These are phyloP conservation scores for Teunomyces pallodes DNA, from an alignment of 805 yeast species.

Conservation along the genomic window DNA sequence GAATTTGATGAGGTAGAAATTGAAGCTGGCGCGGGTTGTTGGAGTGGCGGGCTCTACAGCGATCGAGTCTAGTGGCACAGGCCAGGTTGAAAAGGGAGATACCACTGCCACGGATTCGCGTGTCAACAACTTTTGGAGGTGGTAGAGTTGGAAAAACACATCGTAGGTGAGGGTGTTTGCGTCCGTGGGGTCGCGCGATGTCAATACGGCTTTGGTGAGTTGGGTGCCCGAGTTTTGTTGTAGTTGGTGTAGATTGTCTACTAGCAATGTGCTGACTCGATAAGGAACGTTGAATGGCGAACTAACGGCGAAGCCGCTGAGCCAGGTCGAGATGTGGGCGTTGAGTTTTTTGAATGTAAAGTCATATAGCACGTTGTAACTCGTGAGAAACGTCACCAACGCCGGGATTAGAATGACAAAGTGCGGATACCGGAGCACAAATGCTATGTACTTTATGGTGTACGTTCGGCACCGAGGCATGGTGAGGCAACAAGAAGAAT, in stretches of 20 bases:
- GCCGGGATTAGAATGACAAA: conserved; percentile 30
- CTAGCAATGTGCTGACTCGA: neutral
- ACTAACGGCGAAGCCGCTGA: neutral
- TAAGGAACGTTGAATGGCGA: conserved; percentile 1
- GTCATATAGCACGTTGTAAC: conserved; percentile 37
- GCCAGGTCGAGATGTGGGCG: conserved; percentile 14
- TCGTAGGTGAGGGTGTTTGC: conserved; percentile 12
- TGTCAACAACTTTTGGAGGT: conserved; percentile 6
- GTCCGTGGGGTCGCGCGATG: neutral
- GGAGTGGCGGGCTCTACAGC: neutral
- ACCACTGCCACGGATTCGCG: neutral
- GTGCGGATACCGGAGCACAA: conserved; percentile 26
- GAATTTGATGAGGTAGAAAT: conserved; percentile 13
- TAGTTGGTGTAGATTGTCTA: neutral
- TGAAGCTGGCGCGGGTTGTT: conserved; percentile 2
- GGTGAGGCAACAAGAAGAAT: neutral
- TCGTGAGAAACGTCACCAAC: conserved; percentile 27
- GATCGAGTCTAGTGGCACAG: neutral
- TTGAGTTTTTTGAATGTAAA: conserved; percentile 26
- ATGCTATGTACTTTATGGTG: conserved; percentile 12
- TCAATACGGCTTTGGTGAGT: conserved; percentile 7
- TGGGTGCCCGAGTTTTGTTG: neutral
- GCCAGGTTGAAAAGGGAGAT: conserved; percentile 5
- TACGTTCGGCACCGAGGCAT: neutral
- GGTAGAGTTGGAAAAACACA: conserved; percentile 10